phyloP scores from a whole-genome alignment of 345 rosid genomes.

The Aethionema arabicum region DNA sequence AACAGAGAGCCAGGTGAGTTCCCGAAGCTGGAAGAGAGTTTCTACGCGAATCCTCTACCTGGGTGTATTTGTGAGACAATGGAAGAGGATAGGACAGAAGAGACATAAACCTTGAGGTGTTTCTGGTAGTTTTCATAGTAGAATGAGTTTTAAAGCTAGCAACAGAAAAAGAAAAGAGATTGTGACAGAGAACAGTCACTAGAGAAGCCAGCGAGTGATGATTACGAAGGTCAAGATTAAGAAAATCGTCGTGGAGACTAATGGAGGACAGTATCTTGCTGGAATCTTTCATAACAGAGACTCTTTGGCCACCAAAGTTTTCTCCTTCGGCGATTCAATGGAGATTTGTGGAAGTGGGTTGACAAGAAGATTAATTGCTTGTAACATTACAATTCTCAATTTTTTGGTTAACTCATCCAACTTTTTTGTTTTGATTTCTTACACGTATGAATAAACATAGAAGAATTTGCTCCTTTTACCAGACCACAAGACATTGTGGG shows the following conservation, averaged over 20 bases:
- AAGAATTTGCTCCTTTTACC: neutral
- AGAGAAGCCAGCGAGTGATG: slow-evolving; percentile 20
- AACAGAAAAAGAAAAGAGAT: slow-evolving; percentile 8
- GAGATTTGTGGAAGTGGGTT: slow-evolving; percentile 32
- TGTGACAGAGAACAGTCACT: slow-evolving; percentile 15
- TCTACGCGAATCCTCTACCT: slow-evolving; percentile 83
- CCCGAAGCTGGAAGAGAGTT: slow-evolving; percentile 92
- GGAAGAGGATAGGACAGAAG: slow-evolving; percentile 27
- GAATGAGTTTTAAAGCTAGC: slow-evolving; percentile 22
- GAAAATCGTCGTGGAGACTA: slow-evolving; percentile 21
- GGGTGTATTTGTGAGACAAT: slow-evolving; percentile 74
- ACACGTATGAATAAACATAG: slow-evolving; percentile 30
- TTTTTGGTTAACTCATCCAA: slow-evolving; percentile 1
- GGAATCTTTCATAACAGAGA: slow-evolving; percentile 4
- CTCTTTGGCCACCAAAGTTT: neutral
- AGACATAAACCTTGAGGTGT: slow-evolving; percentile 18
- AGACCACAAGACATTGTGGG: too few species aligned
- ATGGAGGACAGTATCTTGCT: slow-evolving; percentile 3
- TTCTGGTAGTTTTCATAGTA: slow-evolving; percentile 26
- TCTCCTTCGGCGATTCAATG: slow-evolving; percentile 21
- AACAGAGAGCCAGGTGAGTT: slow-evolving; percentile 69
- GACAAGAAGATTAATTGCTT: slow-evolving; percentile 36
- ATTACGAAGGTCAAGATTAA: slow-evolving; percentile 26
- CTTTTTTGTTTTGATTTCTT: slow-evolving; percentile 24
- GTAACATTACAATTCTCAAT: slow-evolving; percentile 28